Percentiles rank a stretch among this genome's conserved stretches.
Evolutionary conservation across 2,329 filamentous ascomycete species (phyloP).

Genomic region (Colletotrichum camelliae): DNA sequence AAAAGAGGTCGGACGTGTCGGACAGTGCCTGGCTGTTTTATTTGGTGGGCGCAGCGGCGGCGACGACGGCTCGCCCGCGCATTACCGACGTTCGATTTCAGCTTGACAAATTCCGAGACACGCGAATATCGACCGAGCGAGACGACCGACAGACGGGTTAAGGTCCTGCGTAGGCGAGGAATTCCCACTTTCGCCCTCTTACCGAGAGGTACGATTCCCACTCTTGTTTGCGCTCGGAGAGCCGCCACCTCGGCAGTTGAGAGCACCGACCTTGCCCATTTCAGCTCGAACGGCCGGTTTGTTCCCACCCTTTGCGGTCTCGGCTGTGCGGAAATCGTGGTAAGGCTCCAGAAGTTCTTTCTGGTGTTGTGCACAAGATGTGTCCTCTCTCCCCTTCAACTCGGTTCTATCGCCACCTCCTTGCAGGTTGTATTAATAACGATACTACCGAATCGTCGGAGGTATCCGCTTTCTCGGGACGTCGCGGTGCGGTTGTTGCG

Average conservation of each 20-base stretch:
- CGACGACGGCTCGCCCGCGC: not conserved
- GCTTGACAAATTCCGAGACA: not conserved
- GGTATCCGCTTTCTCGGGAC: slow-evolving; percentile 12
- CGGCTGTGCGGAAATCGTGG: not conserved
- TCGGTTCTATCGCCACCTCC: slow-evolving; percentile 1
- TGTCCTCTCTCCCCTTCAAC: not conserved
- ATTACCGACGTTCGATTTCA: not conserved
- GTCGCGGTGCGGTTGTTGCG: not conserved
- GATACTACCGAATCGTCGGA: slow-evolving; percentile 8
- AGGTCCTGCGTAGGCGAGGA: not conserved
- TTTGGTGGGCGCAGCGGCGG: not conserved
- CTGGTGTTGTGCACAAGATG: not conserved
- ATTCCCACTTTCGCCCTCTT: not conserved
- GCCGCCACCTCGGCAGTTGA: not conserved
- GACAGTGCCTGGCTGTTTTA: not conserved
- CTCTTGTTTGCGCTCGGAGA: not conserved
- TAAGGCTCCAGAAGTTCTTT: not conserved
- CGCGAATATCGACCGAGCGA: not conserved
- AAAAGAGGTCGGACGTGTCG: slow-evolving; percentile 3
- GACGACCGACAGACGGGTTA: not conserved
- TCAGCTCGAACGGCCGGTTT: not conserved
- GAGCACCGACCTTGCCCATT: not conserved
- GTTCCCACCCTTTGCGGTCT: not conserved
- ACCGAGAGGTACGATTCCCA: not conserved
- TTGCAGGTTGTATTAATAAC: not conserved